A percentile compares a stretch with the other conserved stretches of the same genome.
Conservation (phyloP, 345 rosid genomes). For the Eucalyptus caleyi region DNA sequence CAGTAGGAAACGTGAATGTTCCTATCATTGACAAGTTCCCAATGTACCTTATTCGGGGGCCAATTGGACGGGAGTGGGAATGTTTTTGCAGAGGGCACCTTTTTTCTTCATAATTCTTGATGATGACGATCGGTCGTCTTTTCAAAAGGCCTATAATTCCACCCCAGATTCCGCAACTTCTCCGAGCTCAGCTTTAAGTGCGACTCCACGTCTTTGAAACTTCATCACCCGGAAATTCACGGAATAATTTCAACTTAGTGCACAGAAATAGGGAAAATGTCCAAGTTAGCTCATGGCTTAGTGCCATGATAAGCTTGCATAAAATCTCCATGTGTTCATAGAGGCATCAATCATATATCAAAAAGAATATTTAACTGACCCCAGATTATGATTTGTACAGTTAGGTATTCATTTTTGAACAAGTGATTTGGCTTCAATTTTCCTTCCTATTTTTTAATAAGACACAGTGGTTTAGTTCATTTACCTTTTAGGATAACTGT, state of each 20-base stretch:
- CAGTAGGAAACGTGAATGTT: neutral
- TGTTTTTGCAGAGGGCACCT: neutral
- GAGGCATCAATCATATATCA: neutral
- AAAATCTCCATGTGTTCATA: neutral
- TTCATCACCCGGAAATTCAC: neutral
- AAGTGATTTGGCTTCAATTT: neutral
- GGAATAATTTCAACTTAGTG: neutral
- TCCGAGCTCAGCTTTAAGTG: constrained; percentile 6
- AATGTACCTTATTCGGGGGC: neutral
- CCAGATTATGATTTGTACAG: neutral
- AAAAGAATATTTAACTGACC: neutral
- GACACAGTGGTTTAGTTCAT: neutral
- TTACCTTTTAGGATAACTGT: constrained; percentile 27
- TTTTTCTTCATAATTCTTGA: neutral
- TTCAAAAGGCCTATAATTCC: constrained; percentile 33
- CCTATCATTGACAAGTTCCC: neutral
- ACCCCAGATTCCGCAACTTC: constrained; percentile 33
- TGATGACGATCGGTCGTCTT: constrained; percentile 24
- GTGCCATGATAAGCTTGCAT: neutral
- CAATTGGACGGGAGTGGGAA: neutral
- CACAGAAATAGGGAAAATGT: neutral
- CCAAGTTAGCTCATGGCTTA: neutral
- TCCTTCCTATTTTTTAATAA: neutral
- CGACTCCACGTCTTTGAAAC: neutral
- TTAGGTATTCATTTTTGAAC: neutral